Evolutionary conservation across 129 eudicot species (phyloP), one percentile per base, ranked within the genome.

Genomic region (Centrapalus pauciflorus): DNA sequence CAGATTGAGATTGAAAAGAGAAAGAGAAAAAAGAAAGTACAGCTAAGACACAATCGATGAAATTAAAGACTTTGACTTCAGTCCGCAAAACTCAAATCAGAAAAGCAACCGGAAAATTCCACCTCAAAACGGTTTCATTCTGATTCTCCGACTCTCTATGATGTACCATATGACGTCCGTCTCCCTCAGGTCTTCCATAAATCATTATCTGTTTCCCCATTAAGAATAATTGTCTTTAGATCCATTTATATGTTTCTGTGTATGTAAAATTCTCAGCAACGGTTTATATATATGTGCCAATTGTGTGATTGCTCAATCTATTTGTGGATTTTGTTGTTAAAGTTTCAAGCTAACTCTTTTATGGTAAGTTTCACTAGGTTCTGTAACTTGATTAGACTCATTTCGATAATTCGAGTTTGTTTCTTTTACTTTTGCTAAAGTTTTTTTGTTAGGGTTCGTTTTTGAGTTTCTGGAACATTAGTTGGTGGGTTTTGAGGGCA

Each of bases 41-140:
- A 69, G 66, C 74, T 38, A 69, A 69, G 56, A 56, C 73, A 67
- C 74, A 17, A 69, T 69, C 74, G 74, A 69, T 69, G 74, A 27
- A 69, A 55, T 55, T 69, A 69, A n/a, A 63, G 61, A 51, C 64
- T 72, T 63, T 63, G 77, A 63, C 77, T 72, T 72, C 64, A 62
- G 71, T 63, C 64, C 57, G 64, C 77, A 72, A 72, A 23, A 24
- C 64, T 37, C 52, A 67, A 66, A 32, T 35, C 60, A 50, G 40
- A 65, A 74, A 74, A 12, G 35, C 67, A 59, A 63, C 71, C 76
- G 70, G 81, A 64, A 76, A 46, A 20, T 30, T 48, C 43, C 24
- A 71, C 50, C 61, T 43, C 21, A 5, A 66, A 34, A 48, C 73
- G 51, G 61, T 62, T 63, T 68, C 70, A 67, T 67, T 72, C 43